phyloP scores from a whole-genome alignment of 208 protist genomes.

The Leishmania tarentolae region DNA sequence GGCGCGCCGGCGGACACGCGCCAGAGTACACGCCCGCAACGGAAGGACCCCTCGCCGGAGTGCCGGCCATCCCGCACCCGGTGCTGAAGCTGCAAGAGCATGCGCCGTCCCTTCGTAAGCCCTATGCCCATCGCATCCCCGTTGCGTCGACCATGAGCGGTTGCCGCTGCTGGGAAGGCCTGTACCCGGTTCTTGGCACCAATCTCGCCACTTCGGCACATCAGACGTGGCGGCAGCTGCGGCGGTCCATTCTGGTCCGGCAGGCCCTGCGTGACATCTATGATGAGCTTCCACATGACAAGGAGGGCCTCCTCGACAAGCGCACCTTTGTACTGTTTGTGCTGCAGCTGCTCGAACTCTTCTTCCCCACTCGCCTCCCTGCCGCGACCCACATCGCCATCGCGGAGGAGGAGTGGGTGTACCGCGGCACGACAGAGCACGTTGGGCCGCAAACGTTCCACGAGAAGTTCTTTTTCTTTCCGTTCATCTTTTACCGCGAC shows the following conservation, averaged over 20 bases:
- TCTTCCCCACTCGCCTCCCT: slow-evolving; percentile 70
- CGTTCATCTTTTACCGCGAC: slow-evolving; percentile 81
- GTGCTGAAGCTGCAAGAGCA: slow-evolving; percentile 59
- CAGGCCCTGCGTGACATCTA: slow-evolving; percentile 79
- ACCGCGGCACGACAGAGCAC: slow-evolving; percentile 77
- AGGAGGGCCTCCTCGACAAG: slow-evolving; percentile 61
- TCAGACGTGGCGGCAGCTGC: slow-evolving; percentile 25
- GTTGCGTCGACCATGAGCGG: slow-evolving; percentile 35
- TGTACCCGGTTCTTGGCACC: slow-evolving; percentile 43
- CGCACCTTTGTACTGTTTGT: slow-evolving; percentile 74
- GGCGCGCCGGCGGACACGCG: neutral
- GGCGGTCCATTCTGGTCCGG: slow-evolving; percentile 34
- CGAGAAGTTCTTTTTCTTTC: slow-evolving; percentile 82
- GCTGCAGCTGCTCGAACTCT: slow-evolving; percentile 75
- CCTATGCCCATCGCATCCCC: slow-evolving; percentile 22
- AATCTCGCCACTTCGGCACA: slow-evolving; percentile 24
- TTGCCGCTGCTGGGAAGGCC: slow-evolving; percentile 65
- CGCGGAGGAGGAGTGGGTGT: slow-evolving; percentile 88
- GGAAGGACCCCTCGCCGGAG: slow-evolving; percentile 23
- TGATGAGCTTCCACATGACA: slow-evolving; percentile 56
- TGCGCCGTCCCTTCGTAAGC: slow-evolving; percentile 32
- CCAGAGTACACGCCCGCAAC: slow-evolving; percentile 12
- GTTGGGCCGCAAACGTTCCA: slow-evolving; percentile 76
- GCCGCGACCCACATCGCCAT: slow-evolving; percentile 55
- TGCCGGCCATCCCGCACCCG: slow-evolving; percentile 53